Evolutionary conservation across 2,329 filamentous ascomycete genomes (phyloP).

Genomic region (Claviceps africana): DNA sequence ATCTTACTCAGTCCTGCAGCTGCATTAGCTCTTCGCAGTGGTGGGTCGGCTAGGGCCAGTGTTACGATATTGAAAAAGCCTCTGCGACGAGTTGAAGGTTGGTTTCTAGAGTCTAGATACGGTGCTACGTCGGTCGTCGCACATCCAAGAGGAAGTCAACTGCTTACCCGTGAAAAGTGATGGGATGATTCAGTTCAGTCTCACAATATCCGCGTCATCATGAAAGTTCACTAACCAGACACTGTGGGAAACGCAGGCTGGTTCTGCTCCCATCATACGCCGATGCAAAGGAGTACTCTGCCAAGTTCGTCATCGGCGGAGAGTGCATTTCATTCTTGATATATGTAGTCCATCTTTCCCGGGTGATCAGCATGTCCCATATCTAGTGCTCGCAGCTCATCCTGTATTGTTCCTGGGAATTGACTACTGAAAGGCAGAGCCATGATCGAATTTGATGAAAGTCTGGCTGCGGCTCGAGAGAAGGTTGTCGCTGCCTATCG

Average conservation of each 20-base stretch:
- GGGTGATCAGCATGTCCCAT: not conserved
- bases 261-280: not conserved
- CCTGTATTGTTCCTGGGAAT: not conserved
- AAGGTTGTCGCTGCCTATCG: not conserved
- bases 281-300: not conserved
- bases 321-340: not conserved
- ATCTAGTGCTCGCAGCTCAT: not conserved
- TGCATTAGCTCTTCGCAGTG: not conserved
- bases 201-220: not conserved
- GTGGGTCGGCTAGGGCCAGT: not conserved
- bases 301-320: not conserved
- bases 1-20: not conserved
- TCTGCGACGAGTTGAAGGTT: not conserved
- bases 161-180: not conserved
- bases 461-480: not conserved
- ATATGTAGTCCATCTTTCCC: not conserved
- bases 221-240: not conserved
- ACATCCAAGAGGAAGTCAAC: too few relatives aligned
- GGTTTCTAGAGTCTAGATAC: not conserved
- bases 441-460: constrained; percentile 3
- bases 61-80: not conserved
- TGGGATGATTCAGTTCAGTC: not conserved
- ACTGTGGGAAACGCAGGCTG: not conserved
- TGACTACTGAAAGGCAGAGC: not conserved
- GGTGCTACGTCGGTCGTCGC: not conserved